Conservation (phyloP, 2,329 filamentous ascomycete genomes). For the Penicillium frequentans region DNA sequence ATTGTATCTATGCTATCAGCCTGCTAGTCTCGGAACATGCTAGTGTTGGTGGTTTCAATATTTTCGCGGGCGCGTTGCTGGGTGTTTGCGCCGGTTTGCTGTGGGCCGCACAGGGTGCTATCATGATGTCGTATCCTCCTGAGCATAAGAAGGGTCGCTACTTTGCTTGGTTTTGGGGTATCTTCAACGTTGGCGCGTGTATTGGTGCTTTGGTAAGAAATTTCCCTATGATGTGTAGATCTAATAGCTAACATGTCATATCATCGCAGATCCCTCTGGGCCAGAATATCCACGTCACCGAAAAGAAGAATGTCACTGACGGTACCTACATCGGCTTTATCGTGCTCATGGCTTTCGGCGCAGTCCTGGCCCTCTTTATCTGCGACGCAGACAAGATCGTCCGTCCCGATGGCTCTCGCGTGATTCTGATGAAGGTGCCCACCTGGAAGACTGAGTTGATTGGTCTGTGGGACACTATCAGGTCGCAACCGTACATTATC, state of each 20-base stretch:
- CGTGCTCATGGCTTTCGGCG: slow-evolving; percentile 71
- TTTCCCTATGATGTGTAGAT: not conserved
- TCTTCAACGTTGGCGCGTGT: slow-evolving; percentile 87
- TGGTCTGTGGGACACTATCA: slow-evolving; percentile 71
- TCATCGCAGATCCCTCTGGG: slow-evolving; percentile 40
- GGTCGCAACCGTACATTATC: slow-evolving; percentile 69
- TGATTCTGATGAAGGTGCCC: slow-evolving; percentile 86
- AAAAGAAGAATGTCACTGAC: slow-evolving; percentile 49
- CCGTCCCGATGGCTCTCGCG: slow-evolving; percentile 71
- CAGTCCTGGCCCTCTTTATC: slow-evolving; percentile 66
- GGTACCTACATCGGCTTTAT: slow-evolving; percentile 85
- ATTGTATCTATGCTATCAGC: slow-evolving; percentile 43
- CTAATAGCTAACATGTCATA: not conserved
- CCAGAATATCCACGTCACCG: slow-evolving; percentile 40
- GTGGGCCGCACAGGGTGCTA: slow-evolving; percentile 50
- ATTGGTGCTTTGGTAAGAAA: slow-evolving; percentile 67
- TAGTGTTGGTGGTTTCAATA: slow-evolving; percentile 48
- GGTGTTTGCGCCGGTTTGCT: slow-evolving; percentile 50
- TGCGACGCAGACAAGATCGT: slow-evolving; percentile 70
- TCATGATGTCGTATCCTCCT: slow-evolving; percentile 75
- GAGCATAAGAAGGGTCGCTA: slow-evolving; percentile 80
- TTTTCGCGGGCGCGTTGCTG: slow-evolving; percentile 49
- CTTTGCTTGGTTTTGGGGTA: slow-evolving; percentile 89
- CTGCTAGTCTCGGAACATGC: slow-evolving; percentile 44
- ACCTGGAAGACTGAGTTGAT: slow-evolving; percentile 75